A percentile compares a stretch with the other conserved stretches of the same genome.
phyloP scores from a whole-genome alignment of 192 early-diverging fungal species.

The Backusella morwellensis region DNA sequence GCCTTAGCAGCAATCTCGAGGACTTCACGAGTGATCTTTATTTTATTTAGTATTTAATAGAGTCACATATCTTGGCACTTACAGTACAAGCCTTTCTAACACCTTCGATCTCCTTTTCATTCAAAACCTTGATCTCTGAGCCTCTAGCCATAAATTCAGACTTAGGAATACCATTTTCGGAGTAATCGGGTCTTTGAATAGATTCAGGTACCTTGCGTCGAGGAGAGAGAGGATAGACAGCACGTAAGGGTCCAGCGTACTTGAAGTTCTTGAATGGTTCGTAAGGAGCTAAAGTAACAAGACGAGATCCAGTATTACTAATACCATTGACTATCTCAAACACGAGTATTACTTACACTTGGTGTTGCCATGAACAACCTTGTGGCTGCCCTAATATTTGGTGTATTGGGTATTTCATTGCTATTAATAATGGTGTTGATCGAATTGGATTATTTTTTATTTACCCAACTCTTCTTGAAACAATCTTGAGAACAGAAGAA shows the following conservation, averaged over 20 bases:
- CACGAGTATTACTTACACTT: not conserved
- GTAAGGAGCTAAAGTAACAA: constrained; percentile 31
- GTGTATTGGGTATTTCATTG: not conserved
- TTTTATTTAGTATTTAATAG: not conserved
- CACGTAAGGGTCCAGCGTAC: constrained; percentile 68
- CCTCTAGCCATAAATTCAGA: constrained; percentile 76
- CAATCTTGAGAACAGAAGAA: constrained; percentile 78
- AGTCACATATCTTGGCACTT: not conserved
- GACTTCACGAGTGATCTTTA: constrained; percentile 83
- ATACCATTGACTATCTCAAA: not conserved
- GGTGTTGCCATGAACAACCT: constrained; percentile 11
- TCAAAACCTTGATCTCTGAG: constrained; percentile 67
- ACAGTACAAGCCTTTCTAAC: constrained; percentile 82
- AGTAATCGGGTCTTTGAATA: constrained; percentile 55
- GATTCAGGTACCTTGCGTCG: constrained; percentile 59
- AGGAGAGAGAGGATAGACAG: constrained; percentile 77
- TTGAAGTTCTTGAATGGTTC: constrained; percentile 56
- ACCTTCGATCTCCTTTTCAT: constrained; percentile 67
- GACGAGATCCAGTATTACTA: not conserved
- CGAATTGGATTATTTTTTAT: not conserved
- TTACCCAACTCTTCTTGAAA: constrained; percentile 69
- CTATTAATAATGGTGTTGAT: not conserved
- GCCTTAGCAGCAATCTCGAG: constrained; percentile 84
- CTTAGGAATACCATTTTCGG: constrained; percentile 56
- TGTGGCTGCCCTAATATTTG: constrained; percentile 9